Conservation (phyloP, 257 asterid genomes). For the Solanum chiquidenum region DNA sequence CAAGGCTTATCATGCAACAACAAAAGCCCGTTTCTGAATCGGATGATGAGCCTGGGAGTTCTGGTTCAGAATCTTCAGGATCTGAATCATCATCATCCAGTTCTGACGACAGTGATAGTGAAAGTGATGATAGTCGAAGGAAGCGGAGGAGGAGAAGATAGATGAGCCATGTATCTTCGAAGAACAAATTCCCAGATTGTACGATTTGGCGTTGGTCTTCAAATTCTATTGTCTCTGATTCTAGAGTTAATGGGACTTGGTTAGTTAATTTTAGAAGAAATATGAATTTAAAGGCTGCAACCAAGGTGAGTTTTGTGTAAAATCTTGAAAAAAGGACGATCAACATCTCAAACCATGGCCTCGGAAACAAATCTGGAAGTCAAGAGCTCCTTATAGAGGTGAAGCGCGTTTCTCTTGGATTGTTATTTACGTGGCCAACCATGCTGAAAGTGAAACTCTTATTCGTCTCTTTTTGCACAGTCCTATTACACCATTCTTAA, state of each 20-base stretch:
- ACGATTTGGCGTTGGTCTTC: background rate
- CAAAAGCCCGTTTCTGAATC: constrained; percentile 53
- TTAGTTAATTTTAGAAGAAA: background rate
- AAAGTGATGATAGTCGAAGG: constrained; percentile 6
- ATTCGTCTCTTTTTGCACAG: background rate
- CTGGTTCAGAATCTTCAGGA: constrained; percentile 33
- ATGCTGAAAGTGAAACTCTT: background rate
- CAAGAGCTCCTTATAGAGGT: background rate
- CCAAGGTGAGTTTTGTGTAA: background rate
- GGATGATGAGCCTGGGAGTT: constrained; percentile 34
- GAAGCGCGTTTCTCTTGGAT: background rate
- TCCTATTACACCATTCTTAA: background rate
- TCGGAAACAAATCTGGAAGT: background rate
- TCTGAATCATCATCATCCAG: constrained; percentile 27
- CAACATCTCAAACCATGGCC: background rate
- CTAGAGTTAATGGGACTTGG: background rate
- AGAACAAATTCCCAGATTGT: background rate
- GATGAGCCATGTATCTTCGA: background rate
- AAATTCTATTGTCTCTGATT: background rate
- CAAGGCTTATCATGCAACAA: constrained; percentile 87
- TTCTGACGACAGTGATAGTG: constrained; percentile 25
- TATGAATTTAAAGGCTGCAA: background rate
- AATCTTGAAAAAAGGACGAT: background rate
- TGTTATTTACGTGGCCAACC: background rate
- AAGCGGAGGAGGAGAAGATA: constrained; percentile 22